Conservation (phyloP, 2,329 filamentous ascomycete species). For the Aspergillus brunneoviolaceus region DNA sequence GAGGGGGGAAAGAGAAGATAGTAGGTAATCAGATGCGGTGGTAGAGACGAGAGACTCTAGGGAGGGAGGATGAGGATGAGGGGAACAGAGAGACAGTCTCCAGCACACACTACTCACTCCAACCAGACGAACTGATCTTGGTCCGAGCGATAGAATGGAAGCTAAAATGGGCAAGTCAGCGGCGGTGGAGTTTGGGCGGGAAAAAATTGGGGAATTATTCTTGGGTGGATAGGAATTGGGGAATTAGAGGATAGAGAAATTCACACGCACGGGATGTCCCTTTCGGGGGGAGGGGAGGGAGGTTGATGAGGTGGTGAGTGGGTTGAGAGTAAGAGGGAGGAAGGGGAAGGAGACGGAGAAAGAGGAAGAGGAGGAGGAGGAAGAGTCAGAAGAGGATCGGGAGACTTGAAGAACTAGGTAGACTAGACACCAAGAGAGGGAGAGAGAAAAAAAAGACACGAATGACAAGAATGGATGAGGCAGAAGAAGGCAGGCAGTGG, state of each 20-base stretch:
- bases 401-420: background rate
- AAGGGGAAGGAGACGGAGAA: constrained; percentile 1
- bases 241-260: constrained; percentile 5
- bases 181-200: constrained; percentile 1
- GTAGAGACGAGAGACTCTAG: background rate
- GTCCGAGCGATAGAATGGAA: constrained; percentile 8
- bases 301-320: constrained; percentile 10
- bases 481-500: constrained; percentile 18
- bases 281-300: constrained; percentile 12
- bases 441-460: constrained; percentile 2
- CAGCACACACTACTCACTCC: background rate
- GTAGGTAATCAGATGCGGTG: background rate
- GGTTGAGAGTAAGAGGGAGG: constrained; percentile 19
- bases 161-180: constrained; percentile 7
- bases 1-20: constrained; percentile 9
- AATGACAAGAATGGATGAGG: background rate
- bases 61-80: background rate
- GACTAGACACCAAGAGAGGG: background rate
- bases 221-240: background rate
- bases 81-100: constrained; percentile 6
- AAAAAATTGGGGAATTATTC: constrained; percentile 3
- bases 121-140: background rate
- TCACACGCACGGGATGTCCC: constrained; percentile 2
- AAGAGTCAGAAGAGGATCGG: background rate
- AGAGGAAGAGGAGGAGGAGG: background rate